phyloP scores from a whole-genome alignment of 495 filamentous ascomycete genomes.

The Hypoxylon subgilvum region DNA sequence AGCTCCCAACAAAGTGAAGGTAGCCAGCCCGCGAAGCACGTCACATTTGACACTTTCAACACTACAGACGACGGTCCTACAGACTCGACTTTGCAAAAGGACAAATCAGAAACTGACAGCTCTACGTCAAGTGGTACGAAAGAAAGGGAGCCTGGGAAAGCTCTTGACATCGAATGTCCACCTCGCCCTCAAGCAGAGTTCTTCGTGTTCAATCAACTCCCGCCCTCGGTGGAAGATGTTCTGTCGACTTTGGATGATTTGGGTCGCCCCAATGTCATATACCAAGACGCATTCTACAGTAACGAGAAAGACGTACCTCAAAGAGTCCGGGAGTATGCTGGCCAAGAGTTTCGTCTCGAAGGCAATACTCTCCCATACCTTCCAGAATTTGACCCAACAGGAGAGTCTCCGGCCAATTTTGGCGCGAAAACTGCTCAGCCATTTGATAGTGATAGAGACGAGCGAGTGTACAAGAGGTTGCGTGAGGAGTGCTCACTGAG shows the following conservation, averaged over 20 bases:
- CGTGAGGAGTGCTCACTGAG: conserved; percentile 60
- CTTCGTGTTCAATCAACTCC: conserved; percentile 38
- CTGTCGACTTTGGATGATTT: conserved; percentile 50
- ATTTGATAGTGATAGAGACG: conserved; percentile 58
- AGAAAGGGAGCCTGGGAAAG: conserved; percentile 3
- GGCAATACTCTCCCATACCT: conserved; percentile 77
- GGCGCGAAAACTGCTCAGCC: conserved; percentile 56
- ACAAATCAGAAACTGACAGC: conserved; percentile 7
- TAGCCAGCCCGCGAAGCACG: conserved; percentile 46
- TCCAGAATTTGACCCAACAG: conserved; percentile 76
- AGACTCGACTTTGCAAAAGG: conserved; percentile 4
- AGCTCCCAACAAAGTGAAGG: conserved; percentile 50
- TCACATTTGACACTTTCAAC: conserved; percentile 42
- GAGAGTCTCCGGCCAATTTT: conserved; percentile 59
- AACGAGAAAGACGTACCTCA: conserved; percentile 86
- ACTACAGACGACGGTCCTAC: conserved; percentile 5
- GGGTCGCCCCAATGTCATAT: conserved; percentile 63
- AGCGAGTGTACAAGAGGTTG: conserved; percentile 55
- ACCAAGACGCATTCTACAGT: conserved; percentile 87
- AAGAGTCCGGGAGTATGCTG: conserved; percentile 80
- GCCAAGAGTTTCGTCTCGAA: conserved; percentile 80
- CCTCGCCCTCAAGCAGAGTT: conserved; percentile 32
- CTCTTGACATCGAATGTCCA: conserved; percentile 27
- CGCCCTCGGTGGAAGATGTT: conserved; percentile 50
- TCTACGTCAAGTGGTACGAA: conserved; percentile 5